Evolutionary conservation across 2,329 filamentous ascomycete genomes (phyloP).

Genomic region (Fusarium drepaniforme): DNA sequence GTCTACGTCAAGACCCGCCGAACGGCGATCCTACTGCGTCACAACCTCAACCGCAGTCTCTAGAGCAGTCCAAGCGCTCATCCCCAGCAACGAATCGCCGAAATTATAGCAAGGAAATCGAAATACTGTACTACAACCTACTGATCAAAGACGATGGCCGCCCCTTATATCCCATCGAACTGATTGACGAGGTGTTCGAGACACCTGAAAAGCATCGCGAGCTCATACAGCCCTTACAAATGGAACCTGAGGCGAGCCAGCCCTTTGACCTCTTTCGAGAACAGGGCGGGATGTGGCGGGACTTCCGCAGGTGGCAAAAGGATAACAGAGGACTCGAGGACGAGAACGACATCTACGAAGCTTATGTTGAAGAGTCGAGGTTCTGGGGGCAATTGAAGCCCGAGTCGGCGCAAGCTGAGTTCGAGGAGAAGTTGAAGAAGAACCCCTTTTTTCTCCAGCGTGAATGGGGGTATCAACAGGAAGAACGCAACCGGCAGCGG

Average conservation of each 20-base stretch:
- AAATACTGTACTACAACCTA: conserved; percentile 42
- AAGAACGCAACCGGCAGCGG: background rate
- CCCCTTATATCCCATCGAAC: conserved; percentile 45
- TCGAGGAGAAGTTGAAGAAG: conserved; percentile 14
- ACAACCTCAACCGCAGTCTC: too few relatives aligned
- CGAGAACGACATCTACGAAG: conserved; percentile 30
- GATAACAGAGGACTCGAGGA: conserved; percentile 39
- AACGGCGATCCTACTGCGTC: too few relatives aligned
- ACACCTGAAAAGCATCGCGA: conserved; percentile 40
- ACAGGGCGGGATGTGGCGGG: conserved; percentile 45
- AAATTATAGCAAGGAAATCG: background rate
- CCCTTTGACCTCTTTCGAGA: conserved; percentile 27
- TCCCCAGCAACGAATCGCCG: background rate
- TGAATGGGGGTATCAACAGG: conserved; percentile 12
- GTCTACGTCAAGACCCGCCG: conserved; percentile 19
- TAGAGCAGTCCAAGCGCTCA: background rate
- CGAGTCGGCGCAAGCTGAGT: conserved; percentile 15
- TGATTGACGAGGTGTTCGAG: conserved; percentile 39
- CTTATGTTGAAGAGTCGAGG: background rate
- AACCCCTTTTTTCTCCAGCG: conserved; percentile 19
- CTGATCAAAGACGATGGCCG: conserved; percentile 49
- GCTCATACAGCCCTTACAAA: conserved; percentile 45
- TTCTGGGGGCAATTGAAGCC: background rate
- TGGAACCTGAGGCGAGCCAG: background rate
- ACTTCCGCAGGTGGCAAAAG: conserved; percentile 49